Evolutionary conservation across 306 rosid genomes (phyloP).

Genomic region (Glycyrrhiza uralensis): DNA sequence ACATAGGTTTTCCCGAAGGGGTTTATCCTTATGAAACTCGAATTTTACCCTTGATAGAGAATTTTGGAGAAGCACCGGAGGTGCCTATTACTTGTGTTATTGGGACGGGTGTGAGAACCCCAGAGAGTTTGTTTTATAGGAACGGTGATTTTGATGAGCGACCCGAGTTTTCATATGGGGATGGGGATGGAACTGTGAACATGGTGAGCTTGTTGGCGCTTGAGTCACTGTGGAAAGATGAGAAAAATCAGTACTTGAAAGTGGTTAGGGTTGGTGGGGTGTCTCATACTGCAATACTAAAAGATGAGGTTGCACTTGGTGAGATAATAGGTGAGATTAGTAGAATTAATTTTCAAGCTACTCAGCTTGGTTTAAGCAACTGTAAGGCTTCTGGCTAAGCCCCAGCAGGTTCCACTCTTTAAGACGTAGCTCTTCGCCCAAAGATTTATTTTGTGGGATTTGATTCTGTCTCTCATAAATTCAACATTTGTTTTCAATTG

Average conservation of each 20-base stretch:
- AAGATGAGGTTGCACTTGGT: conserved; percentile 49
- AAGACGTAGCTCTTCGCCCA: no score
- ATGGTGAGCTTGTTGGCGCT: conserved; percentile 70
- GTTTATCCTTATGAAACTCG: conserved; percentile 58
- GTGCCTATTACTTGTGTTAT: conserved; percentile 69
- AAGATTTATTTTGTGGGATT: no score
- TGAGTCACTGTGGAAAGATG: conserved; percentile 49
- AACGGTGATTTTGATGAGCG: conserved; percentile 55
- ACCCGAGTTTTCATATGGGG: conserved; percentile 61
- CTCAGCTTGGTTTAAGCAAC: conserved; percentile 9
- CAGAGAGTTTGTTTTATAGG: conserved; percentile 57
- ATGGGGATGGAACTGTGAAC: conserved; percentile 94
- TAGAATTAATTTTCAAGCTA: conserved; percentile 40
- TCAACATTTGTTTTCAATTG: no score
- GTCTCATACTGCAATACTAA: conserved; percentile 61
- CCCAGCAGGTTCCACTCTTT: no score
- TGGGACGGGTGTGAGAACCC: conserved; percentile 61
- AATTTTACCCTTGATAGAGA: conserved; percentile 44
- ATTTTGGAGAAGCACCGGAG: conserved; percentile 48
- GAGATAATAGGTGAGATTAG: conserved; percentile 42
- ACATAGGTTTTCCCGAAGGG: conserved; percentile 68
- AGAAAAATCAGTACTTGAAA: conserved; percentile 47
- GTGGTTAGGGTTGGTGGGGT: conserved; percentile 49
- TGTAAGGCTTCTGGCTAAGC: no score
- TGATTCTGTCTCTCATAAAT: no score